These are phyloP conservation scores for Tulasnella sp. DNA, from an alignment of 768 basidiomycete species.

Conservation along the genomic window DNA sequence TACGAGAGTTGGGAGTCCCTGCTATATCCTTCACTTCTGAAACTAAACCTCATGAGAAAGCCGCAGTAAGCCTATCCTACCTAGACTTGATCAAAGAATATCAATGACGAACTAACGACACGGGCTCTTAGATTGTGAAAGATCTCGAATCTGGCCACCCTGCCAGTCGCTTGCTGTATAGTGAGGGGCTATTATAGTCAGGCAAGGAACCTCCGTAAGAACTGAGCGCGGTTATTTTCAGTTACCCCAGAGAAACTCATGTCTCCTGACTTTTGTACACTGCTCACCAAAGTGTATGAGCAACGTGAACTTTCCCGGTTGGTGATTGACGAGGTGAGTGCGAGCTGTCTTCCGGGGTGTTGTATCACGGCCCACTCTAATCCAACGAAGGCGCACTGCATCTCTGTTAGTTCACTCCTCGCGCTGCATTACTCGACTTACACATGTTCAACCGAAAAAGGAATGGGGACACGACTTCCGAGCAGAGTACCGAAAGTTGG, in stretches of 20 bases:
- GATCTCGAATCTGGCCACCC: slow-evolving; percentile 54
- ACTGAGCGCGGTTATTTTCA: background rate
- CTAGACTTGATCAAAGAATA: background rate
- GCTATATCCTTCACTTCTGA: slow-evolving; percentile 61
- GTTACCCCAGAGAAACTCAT: slow-evolving; percentile 70
- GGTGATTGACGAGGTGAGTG: slow-evolving; percentile 65
- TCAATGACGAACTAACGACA: background rate
- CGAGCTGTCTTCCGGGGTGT: background rate
- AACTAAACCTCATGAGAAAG: slow-evolving; percentile 41
- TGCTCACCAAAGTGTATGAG: slow-evolving; percentile 41
- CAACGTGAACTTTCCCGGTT: slow-evolving; percentile 54
- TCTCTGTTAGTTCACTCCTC: slow-evolving; percentile 38
- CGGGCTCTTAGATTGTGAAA: slow-evolving; percentile 39
- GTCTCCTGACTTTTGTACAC: slow-evolving; percentile 38
- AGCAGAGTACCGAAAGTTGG: slow-evolving; percentile 58
- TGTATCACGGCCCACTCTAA: background rate
- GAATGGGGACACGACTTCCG: slow-evolving; percentile 85
- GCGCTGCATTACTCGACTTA: background rate
- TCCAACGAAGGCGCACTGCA: slow-evolving; percentile 57
- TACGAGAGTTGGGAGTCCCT: slow-evolving; percentile 42
- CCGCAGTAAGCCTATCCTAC: slow-evolving; percentile 32
- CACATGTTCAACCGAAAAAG: slow-evolving; percentile 28
- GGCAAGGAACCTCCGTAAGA: background rate
- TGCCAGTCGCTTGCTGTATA: slow-evolving; percentile 53
- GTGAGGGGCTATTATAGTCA: slow-evolving; percentile 29